Percentiles rank a stretch among this genome's conserved stretches.
Evolutionary conservation across 768 basidiomycete species (phyloP).

Genomic region (Rhodosporidiobolus odoratus): DNA sequence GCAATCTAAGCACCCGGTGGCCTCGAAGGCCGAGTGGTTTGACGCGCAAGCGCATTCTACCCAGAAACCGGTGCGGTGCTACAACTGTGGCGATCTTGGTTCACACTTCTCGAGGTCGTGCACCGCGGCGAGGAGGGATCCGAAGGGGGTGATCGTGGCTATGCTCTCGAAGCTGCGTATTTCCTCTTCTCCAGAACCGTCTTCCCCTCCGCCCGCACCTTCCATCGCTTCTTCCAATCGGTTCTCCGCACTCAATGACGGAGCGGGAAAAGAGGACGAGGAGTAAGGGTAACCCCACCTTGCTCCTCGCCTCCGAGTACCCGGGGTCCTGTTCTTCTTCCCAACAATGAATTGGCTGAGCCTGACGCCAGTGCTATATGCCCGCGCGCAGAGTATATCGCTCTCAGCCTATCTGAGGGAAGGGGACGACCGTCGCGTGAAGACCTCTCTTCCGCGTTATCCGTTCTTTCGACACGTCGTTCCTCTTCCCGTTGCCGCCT

Average conservation of each 20-base stretch:
- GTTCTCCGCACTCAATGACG: neutral
- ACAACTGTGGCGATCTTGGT: neutral
- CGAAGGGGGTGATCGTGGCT: neutral
- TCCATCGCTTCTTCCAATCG: neutral
- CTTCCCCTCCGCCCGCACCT: too few relatives aligned
- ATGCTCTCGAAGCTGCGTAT: too few relatives aligned
- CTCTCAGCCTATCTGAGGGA: too few relatives aligned
- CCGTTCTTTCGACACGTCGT: too few relatives aligned
- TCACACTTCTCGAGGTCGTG: neutral
- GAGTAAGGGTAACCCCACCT: neutral
- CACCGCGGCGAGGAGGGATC: neutral
- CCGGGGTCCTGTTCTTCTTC: neutral
- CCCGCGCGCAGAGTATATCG: neutral
- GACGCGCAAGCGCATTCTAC: too few relatives aligned
- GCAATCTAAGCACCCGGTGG: neutral
- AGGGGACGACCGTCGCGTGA: too few relatives aligned
- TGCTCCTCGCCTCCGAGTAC: neutral
- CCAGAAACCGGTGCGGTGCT: neutral
- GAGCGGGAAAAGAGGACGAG: neutral
- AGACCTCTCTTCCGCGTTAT: too few relatives aligned
- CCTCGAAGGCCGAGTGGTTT: neutral
- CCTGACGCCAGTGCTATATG: neutral
- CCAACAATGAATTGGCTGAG: too few relatives aligned
- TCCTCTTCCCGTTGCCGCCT: too few relatives aligned
- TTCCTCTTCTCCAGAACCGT: too few relatives aligned